Percentiles rank a stretch among this genome's conserved stretches.
phyloP scores from a whole-genome alignment of 805 yeast species.

The Candida gorgasii region DNA sequence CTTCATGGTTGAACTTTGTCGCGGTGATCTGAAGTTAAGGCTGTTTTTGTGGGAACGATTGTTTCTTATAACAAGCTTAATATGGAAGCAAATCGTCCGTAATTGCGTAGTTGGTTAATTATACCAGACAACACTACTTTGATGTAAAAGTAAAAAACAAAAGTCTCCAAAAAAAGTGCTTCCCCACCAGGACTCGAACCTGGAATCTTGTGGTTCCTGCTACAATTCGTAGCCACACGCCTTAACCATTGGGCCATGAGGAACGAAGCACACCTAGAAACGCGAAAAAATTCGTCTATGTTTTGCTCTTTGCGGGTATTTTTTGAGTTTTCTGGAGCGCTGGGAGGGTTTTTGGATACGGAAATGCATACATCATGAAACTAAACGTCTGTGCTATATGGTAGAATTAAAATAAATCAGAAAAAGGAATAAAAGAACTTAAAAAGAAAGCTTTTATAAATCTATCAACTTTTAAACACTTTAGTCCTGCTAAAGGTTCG shows the following conservation, averaged over 20 bases:
- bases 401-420: no score
- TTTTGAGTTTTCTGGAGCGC: neutral
- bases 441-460: neutral
- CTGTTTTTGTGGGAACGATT: no score
- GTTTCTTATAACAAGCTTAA: no score
- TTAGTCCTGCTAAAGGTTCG: neutral
- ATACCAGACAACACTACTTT: no score
- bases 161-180: constrained; percentile 36
- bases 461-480: constrained; percentile 1
- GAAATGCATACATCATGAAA: no score
- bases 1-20: constrained; percentile 41
- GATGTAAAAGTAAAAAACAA: no score
- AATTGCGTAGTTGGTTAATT: neutral
- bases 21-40: neutral
- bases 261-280: constrained; percentile 30
- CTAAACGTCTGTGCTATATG: no score
- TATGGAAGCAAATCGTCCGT: no score
- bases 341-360: no score
- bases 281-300: neutral
- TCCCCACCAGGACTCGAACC: constrained; percentile 61
- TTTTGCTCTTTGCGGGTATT: neutral
- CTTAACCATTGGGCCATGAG: constrained; percentile 56
- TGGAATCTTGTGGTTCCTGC: constrained; percentile 52
- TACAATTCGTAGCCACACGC: constrained; percentile 50
- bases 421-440: neutral